These are phyloP conservation scores for Gossypium stocksii DNA, from an alignment of 345 rosid genomes.

Conservation along the genomic window DNA sequence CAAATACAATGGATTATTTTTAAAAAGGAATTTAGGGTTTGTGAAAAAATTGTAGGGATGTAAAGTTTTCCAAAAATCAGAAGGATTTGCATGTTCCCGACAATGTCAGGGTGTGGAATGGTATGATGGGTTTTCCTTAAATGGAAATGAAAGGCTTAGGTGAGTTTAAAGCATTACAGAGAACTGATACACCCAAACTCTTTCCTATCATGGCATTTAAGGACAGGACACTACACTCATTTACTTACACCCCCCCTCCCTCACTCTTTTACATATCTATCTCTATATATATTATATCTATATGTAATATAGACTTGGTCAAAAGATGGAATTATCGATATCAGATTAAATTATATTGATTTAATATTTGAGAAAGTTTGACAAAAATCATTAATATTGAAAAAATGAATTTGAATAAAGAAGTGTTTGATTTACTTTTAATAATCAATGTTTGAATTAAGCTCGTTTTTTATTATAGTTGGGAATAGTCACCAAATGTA, in stretches of 20 bases:
- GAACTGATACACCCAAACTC: slow-evolving; percentile 32
- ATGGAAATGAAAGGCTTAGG: slow-evolving; percentile 40
- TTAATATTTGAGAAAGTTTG: too few relatives aligned
- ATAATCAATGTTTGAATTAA: too few relatives aligned
- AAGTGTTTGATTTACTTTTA: too few relatives aligned
- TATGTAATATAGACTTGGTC: too few relatives aligned
- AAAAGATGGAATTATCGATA: too few relatives aligned
- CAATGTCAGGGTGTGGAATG: slow-evolving; percentile 61
- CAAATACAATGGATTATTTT: background rate
- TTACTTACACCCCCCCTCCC: background rate
- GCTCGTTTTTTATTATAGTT: too few relatives aligned
- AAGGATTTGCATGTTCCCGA: slow-evolving; percentile 83
- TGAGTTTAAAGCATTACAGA: slow-evolving; percentile 49
- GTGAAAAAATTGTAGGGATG: background rate
- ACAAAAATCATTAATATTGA: too few relatives aligned
- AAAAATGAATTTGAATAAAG: too few relatives aligned
- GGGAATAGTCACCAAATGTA: too few relatives aligned
- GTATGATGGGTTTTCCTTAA: slow-evolving; percentile 68
- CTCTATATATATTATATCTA: too few relatives aligned
- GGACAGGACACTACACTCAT: slow-evolving; percentile 18
- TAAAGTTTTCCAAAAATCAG: slow-evolving; percentile 45
- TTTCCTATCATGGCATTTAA: slow-evolving; percentile 33
- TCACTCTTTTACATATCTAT: too few relatives aligned
- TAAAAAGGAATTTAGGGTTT: background rate
- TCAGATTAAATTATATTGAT: too few relatives aligned